Evolutionary conservation across 108 stramenopile genomes (phyloP), one percentile per base, ranked within the genome.

Genomic region (Aurantiochytrium sp.): DNA sequence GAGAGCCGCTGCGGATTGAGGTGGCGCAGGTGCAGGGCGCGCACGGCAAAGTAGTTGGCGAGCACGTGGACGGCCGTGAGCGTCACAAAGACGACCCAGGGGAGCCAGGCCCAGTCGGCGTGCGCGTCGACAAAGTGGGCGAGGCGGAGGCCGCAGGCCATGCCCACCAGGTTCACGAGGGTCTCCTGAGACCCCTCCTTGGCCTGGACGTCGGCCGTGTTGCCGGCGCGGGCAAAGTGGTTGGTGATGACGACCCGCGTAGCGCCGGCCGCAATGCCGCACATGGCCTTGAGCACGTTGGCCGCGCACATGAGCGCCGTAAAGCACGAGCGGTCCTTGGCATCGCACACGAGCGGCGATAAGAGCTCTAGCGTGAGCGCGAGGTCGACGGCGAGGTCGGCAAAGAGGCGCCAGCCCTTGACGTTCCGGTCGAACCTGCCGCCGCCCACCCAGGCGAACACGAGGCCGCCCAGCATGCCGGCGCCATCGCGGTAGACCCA

Each of bases 101-200:
- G 73, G 68, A 90, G 45, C 15, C 12, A 4, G 27, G 68, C 55
- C 8, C 55, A 22, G 30, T 50, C 42, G 85, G 50, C 50, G 17
- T 52, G 50, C 17, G 50, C 50, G 3, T 93, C 89, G 36, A 96
- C 85, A 48, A 85, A 69, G 36, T 86, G 86, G 10, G 95, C 94
- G 24, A 96, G 81, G 24, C 68, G 55, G 32, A 95, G 87, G 22
- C 96, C 97, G 24, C 93, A 87, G 4, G 94, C 87, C 95, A 98
- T 96, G 30, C 98, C 98, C 24, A 97, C 55, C 27, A 98, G 87
- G 39, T 95, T 96, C 4, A 97, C 97, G n/a, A 96, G 87, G 0
- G 97, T 97, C 89, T 98, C 98, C 90, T 98, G 98, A 21, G 97
- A 96, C 15, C 92, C 94, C 88, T 98, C 98, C 89, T 98, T 98